Conservation (phyloP, 2,329 filamentous ascomycete species). For the Phaeosphaeria sp. region DNA sequence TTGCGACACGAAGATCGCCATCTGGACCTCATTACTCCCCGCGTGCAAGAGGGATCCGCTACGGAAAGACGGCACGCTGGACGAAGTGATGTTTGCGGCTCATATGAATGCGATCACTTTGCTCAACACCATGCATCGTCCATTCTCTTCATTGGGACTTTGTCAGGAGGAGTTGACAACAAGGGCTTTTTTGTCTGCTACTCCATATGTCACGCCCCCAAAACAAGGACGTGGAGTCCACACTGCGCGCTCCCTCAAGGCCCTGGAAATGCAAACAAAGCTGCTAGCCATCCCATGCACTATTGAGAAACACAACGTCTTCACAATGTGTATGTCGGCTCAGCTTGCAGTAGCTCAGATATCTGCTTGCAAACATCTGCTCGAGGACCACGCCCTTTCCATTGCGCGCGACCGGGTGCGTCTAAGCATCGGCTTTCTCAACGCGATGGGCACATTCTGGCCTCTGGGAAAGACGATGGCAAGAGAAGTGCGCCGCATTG, state of each 20-base stretch:
- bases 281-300: conserved; percentile 76
- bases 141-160: conserved; percentile 45
- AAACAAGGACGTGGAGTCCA: conserved; percentile 59
- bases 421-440: conserved; percentile 78
- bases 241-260: conserved; percentile 78
- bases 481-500: conserved; percentile 75
- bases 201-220: conserved; percentile 56
- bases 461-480: conserved; percentile 72
- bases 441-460: conserved; percentile 72
- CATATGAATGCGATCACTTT: conserved; percentile 71
- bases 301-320: conserved; percentile 70
- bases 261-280: conserved; percentile 77
- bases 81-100: conserved; percentile 91
- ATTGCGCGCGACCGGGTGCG: conserved; percentile 76
- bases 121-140: conserved; percentile 49
- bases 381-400: conserved; percentile 63
- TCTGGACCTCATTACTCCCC: conserved; percentile 82
- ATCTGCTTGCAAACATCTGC: conserved; percentile 69
- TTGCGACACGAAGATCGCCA: conserved; percentile 69
- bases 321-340: conserved; percentile 38
- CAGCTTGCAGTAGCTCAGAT: conserved; percentile 39
- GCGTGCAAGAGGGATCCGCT: conserved; percentile 73
- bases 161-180: conserved; percentile 39
- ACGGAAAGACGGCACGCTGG: conserved; percentile 70
- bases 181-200: conserved; percentile 67